Percentiles rank a stretch among this genome's conserved stretches.
phyloP scores from a whole-genome alignment of 2,329 filamentous ascomycete species.

The Xylariaceae sp. region DNA sequence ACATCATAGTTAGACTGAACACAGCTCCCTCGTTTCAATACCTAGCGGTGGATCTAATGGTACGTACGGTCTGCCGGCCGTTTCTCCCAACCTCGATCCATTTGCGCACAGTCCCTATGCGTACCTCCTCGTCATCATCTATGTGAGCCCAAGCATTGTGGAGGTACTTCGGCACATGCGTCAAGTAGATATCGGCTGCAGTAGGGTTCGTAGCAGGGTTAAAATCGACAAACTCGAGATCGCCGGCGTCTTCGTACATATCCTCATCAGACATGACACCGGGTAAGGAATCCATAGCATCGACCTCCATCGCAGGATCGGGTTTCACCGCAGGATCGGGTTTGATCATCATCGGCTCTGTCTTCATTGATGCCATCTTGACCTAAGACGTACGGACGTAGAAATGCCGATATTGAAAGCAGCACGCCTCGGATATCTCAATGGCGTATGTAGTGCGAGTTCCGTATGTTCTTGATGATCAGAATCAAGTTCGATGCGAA shows the following conservation, averaged over 20 bases:
- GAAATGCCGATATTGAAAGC: not conserved
- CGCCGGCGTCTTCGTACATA: slow-evolving; percentile 58
- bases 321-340: slow-evolving; percentile 32
- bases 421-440: not conserved
- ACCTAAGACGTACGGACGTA: not conserved
- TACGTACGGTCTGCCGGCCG: slow-evolving; percentile 39
- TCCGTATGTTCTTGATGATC: no score
- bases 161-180: slow-evolving; percentile 72
- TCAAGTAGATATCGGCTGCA: slow-evolving; percentile 59
- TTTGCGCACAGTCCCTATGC: slow-evolving; percentile 69
- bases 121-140: slow-evolving; percentile 76
- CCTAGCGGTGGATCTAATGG: not conserved
- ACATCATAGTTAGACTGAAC: slow-evolving; percentile 9
- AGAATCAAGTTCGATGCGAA: not conserved
- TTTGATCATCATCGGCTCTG: slow-evolving; percentile 30
- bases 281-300: slow-evolving; percentile 41
- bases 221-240: slow-evolving; percentile 53
- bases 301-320: slow-evolving; percentile 29
- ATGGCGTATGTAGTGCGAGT: not conserved
- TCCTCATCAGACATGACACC: slow-evolving; percentile 58
- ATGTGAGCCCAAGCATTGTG: slow-evolving; percentile 75
- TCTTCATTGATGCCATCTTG: slow-evolving; percentile 29
- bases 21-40: slow-evolving; percentile 22
- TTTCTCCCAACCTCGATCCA: slow-evolving; percentile 51
- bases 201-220: slow-evolving; percentile 36